These are phyloP conservation scores for Penicillium sclerotiorum DNA, from an alignment of 2,329 filamentous ascomycete genomes.

Conservation along the genomic window DNA sequence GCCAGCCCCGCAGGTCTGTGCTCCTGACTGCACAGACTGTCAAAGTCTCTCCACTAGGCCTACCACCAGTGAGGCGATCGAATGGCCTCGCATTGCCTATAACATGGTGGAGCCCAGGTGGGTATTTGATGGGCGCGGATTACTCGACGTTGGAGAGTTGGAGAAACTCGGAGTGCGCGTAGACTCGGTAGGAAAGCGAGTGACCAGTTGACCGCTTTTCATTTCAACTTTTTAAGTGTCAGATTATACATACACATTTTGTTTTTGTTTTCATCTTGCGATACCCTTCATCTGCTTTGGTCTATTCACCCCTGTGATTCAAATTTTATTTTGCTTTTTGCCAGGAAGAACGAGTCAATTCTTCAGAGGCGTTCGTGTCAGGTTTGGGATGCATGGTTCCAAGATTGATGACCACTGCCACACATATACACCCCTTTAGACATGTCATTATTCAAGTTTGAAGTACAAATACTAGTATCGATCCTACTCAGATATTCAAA, in stretches of 20 bases:
- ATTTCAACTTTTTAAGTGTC: not conserved
- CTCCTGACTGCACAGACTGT: constrained; percentile 30
- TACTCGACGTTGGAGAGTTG: constrained; percentile 38
- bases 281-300: constrained; percentile 6
- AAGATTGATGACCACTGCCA: no score
- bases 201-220: no score
- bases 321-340: no score
- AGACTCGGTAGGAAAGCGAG: constrained; percentile 34
- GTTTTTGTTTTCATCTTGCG: constrained; percentile 7
- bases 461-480: no score
- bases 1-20: constrained; percentile 27
- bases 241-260: not conserved
- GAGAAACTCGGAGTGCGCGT: constrained; percentile 40
- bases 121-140: constrained; percentile 52
- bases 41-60: constrained; percentile 19
- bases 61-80: constrained; percentile 35
- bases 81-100: constrained; percentile 51
- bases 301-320: no score
- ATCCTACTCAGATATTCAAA: no score
- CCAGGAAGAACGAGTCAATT: no score
- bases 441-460: no score
- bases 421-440: no score
- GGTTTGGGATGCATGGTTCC: not conserved
- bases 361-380: no score
- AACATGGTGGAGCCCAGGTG: constrained; percentile 51